These are phyloP conservation scores for Colletotrichum godetiae DNA, from an alignment of 2,329 filamentous ascomycete species.

Conservation along the genomic window DNA sequence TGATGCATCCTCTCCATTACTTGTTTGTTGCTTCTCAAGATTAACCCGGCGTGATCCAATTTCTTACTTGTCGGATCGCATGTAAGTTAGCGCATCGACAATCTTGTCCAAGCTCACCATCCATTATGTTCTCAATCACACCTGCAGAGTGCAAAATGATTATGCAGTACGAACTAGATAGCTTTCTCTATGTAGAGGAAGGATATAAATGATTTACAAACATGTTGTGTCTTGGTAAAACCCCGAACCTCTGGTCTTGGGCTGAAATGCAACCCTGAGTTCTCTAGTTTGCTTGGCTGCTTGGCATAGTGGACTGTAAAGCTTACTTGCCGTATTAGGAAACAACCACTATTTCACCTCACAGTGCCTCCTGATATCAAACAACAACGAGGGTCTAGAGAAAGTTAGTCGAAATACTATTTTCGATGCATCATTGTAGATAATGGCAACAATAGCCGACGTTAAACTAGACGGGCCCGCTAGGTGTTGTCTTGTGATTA, in stretches of 20 bases:
- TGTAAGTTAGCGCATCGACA: no score
- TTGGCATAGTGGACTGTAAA: background rate
- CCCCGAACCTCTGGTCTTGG: background rate
- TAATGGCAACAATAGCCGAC: background rate
- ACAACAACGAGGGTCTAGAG: background rate
- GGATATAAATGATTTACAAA: no score
- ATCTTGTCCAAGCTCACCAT: no score
- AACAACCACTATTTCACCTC: background rate
- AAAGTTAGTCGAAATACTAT: background rate
- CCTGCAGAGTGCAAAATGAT: no score
- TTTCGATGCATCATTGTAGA: background rate
- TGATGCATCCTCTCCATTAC: no score
- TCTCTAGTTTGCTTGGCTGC: background rate
- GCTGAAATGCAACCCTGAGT: background rate
- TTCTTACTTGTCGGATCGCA: no score
- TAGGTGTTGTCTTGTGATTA: constrained; percentile 1
- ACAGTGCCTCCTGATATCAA: background rate
- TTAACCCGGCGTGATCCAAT: no score
- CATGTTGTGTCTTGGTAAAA: no score
- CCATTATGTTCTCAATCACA: no score
- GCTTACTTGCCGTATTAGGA: background rate
- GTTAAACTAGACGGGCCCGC: background rate
- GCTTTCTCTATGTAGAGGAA: no score
- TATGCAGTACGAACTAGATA: no score
- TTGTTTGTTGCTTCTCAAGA: no score